These are phyloP conservation scores for Stachybotrys echinatus DNA, from an alignment of 2,329 filamentous ascomycete genomes.

Conservation along the genomic window DNA sequence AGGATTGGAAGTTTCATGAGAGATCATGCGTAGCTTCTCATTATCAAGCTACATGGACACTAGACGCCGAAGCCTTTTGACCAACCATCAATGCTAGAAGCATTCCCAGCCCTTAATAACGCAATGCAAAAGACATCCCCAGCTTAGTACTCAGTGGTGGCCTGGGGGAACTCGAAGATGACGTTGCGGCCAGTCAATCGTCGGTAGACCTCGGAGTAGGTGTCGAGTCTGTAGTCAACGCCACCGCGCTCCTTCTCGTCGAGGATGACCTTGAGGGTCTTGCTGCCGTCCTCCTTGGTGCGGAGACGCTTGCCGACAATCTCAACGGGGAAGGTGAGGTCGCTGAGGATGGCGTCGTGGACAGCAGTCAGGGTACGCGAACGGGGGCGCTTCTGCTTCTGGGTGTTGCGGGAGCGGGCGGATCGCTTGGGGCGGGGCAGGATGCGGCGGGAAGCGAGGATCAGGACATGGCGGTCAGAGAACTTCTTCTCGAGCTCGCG, in stretches of 20 bases:
- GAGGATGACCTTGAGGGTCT: constrained; percentile 97
- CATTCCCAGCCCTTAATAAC: constrained; percentile 19
- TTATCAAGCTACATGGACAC: constrained; percentile 44
- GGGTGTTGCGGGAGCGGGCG: constrained; percentile 89
- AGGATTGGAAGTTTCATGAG: constrained; percentile 17
- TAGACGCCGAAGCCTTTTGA: constrained; percentile 45
- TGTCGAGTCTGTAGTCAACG: constrained; percentile 99
- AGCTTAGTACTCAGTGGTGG: constrained; percentile 73
- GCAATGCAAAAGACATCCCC: constrained; percentile 7
- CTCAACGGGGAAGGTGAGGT: constrained; percentile 99
- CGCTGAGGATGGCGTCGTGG: constrained; percentile 95
- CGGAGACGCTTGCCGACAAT: constrained; percentile 98
- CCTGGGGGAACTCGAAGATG: constrained; percentile 97
- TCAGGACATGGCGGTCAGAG: constrained; percentile 99
- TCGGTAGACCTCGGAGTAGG: constrained; percentile 99
- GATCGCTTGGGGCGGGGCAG: constrained; percentile 98
- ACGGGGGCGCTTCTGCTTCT: constrained; percentile 98
- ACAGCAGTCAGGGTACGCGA: constrained; percentile 97
- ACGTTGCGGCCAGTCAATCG: constrained; percentile 94
- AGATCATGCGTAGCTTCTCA: constrained; percentile 36
- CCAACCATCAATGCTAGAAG: constrained; percentile 30
- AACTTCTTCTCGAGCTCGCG: constrained; percentile 99
- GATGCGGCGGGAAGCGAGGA: constrained; percentile 98
- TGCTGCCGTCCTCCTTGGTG: constrained; percentile 98
- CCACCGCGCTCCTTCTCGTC: constrained; percentile 99